phyloP scores from a whole-genome alignment of 1,284 basidiomycete genomes.

The Marasmius oreades region DNA sequence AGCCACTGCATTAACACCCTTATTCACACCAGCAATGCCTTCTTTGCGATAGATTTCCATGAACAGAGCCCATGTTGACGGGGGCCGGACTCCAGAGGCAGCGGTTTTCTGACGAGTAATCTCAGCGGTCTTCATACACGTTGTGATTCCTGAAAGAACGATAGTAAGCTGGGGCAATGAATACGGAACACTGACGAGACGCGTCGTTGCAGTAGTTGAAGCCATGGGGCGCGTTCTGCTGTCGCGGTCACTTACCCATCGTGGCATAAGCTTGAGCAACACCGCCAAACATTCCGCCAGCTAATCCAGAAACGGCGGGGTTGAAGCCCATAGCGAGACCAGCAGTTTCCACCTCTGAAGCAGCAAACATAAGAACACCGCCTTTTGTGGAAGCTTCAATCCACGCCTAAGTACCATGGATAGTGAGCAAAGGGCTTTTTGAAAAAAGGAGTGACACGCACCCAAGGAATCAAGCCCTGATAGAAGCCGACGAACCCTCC shows the following conservation, averaged over 20 bases:
- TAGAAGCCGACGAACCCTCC: slow-evolving; percentile 92
- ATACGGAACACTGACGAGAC: slow-evolving; percentile 18
- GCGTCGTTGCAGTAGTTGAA: neutral
- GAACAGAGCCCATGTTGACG: slow-evolving; percentile 94
- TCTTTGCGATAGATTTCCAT: slow-evolving; percentile 92
- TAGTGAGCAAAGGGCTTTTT: neutral
- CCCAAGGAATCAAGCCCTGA: slow-evolving; percentile 99
- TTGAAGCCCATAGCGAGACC: slow-evolving; percentile 66
- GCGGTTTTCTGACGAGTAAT: slow-evolving; percentile 97
- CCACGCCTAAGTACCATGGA: slow-evolving; percentile 71
- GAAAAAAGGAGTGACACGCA: slow-evolving; percentile 33
- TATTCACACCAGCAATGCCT: slow-evolving; percentile 96
- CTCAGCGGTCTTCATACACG: slow-evolving; percentile 98
- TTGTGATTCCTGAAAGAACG: slow-evolving; percentile 79
- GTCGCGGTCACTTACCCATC: slow-evolving; percentile 73
- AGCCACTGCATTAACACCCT: slow-evolving; percentile 99
- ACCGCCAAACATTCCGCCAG: slow-evolving; percentile 98
- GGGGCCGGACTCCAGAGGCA: slow-evolving; percentile 85
- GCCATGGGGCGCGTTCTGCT: slow-evolving; percentile 10
- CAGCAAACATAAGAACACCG: slow-evolving; percentile 93
- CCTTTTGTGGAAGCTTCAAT: slow-evolving; percentile 99
- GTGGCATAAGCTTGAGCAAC: slow-evolving; percentile 98
- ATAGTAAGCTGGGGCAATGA: slow-evolving; percentile 13
- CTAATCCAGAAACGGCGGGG: slow-evolving; percentile 81
- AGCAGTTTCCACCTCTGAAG: slow-evolving; percentile 88